Evolutionary conservation across 2,329 filamentous ascomycete species (phyloP).

Genomic region (Xylaria multiplex): DNA sequence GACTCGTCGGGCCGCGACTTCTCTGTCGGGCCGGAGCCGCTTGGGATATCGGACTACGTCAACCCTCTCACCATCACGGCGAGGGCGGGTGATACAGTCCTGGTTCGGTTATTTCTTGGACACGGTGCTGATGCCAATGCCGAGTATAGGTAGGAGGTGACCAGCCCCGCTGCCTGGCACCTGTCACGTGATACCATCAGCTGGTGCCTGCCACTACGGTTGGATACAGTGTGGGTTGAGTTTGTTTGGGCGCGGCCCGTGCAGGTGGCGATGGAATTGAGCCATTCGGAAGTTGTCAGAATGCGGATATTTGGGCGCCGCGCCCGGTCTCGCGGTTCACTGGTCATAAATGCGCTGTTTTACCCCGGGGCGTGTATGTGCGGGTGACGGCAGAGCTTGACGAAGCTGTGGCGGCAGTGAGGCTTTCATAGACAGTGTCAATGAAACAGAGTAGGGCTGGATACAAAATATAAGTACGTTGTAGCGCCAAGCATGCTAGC

Average conservation of each 20-base stretch:
- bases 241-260: not conserved
- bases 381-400: no score
- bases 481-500: no score
- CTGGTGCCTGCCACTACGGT: no score
- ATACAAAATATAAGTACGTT: no score
- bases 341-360: not conserved
- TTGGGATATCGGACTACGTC: not conserved
- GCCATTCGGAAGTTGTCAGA: not conserved
- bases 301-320: not conserved
- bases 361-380: no score
- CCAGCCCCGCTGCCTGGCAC: no score
- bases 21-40: no score
- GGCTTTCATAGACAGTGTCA: no score
- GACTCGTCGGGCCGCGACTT: not conserved
- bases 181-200: not conserved
- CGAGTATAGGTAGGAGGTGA: not conserved
- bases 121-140: slow-evolving; percentile 14
- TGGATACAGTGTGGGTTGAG: no score
- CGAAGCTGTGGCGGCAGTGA: no score
- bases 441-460: no score
- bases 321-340: not conserved
- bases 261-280: slow-evolving; percentile 6
- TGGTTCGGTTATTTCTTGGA: slow-evolving; percentile 2
- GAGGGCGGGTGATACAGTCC: not conserved
- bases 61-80: slow-evolving; percentile 5